phyloP scores from a whole-genome alignment of 352 stramenopile species.

The Phytophthora crassamura region DNA sequence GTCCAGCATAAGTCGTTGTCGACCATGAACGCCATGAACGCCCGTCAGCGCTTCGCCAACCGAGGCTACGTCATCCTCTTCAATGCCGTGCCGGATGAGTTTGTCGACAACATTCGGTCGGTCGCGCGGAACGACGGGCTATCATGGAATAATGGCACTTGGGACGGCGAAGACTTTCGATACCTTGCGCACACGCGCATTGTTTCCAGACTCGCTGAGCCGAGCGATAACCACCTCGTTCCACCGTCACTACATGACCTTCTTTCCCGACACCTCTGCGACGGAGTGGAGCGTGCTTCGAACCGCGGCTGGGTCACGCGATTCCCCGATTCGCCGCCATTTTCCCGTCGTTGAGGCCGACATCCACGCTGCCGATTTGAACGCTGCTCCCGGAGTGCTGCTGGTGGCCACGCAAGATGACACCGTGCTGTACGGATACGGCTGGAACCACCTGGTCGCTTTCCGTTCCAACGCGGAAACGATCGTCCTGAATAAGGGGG shows the following conservation, averaged over 20 bases:
- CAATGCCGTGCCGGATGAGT: neutral
- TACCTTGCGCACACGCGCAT: neutral
- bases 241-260: neutral
- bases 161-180: neutral
- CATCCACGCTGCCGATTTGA: neutral
- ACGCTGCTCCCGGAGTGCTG: neutral
- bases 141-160: neutral
- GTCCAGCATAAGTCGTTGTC: neutral
- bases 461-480: neutral
- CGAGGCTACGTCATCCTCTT: neutral
- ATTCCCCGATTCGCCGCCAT: constrained; percentile 1
- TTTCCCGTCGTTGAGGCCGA: neutral
- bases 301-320: neutral
- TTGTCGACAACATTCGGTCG: neutral
- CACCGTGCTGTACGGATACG: neutral
- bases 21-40: neutral
- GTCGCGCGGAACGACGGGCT: neutral
- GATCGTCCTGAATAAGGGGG: neutral
- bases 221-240: neutral
- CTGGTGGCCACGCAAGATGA: constrained; percentile 1
- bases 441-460: constrained; percentile 1
- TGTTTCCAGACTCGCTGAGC: neutral
- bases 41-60: neutral
- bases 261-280: neutral
- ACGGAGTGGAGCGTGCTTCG: constrained; percentile 6